These are phyloP conservation scores for Gynochthodes officinalis DNA, from an alignment of 257 asterid species.

Conservation along the genomic window DNA sequence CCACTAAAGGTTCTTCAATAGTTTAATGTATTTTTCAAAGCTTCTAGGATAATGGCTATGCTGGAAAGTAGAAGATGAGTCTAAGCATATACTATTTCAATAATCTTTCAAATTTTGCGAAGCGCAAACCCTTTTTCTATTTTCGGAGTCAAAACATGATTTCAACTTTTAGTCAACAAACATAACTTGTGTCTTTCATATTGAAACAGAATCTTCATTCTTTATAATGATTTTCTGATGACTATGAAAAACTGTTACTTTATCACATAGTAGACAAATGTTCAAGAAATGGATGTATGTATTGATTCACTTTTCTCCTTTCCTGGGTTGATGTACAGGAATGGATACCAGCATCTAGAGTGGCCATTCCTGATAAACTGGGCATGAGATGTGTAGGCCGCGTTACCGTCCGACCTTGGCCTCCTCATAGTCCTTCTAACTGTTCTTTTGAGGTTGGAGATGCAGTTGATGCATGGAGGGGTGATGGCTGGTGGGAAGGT, in stretches of 20 bases:
- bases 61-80: background rate
- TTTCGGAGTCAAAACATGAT: background rate
- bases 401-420: constrained; percentile 57
- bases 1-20: background rate
- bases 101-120: background rate
- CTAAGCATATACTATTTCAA: background rate
- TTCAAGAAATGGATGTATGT: background rate
- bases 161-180: background rate
- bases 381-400: constrained; percentile 53
- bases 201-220: background rate
- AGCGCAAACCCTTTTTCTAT: background rate
- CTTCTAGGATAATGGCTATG: background rate
- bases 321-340: constrained; percentile 36
- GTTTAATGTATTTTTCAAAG: background rate
- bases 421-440: constrained; percentile 24
- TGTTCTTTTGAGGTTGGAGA: constrained; percentile 38
- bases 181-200: background rate
- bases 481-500: constrained; percentile 81
- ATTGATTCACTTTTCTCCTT: constrained; percentile 1
- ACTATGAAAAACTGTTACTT: constrained; percentile 1
- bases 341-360: constrained; percentile 40
- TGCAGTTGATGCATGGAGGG: constrained; percentile 74
- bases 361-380: constrained; percentile 46
- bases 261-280: background rate
- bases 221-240: background rate